Percentiles rank a stretch among this genome's conserved stretches.
These are phyloP conservation scores for Escovopsis sp. DNA, from an alignment of 2,329 filamentous ascomycete genomes.

Conservation along the genomic window DNA sequence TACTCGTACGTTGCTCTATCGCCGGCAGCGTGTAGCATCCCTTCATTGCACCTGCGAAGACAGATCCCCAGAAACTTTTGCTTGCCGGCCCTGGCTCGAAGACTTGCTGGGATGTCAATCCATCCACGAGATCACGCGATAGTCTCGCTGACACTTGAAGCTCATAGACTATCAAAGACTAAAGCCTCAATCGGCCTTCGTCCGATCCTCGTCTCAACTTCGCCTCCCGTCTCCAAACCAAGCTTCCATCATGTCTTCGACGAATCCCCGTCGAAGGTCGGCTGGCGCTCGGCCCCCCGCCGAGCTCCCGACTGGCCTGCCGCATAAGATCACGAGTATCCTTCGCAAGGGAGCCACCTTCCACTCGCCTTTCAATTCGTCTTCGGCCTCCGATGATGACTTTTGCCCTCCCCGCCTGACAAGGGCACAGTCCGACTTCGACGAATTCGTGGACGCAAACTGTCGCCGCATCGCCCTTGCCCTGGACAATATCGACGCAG, in stretches of 20 bases:
- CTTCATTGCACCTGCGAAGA: too few species aligned
- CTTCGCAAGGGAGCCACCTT: constrained; percentile 60
- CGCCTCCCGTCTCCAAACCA: constrained; percentile 13
- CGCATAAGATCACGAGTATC: constrained; percentile 23
- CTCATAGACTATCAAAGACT: too few species aligned
- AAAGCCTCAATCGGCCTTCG: too few species aligned
- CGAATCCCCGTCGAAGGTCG: constrained; percentile 32
- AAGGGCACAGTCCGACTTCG: constrained; percentile 53
- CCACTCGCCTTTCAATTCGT: constrained; percentile 34
- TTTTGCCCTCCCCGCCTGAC: constrained; percentile 40
- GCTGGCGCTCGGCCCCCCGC: constrained; percentile 24
- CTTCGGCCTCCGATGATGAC: constrained; percentile 22
- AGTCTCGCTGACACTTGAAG: too few species aligned
- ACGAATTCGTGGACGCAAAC: constrained; percentile 56
- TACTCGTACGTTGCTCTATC: too few species aligned
- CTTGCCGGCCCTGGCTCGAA: too few species aligned
- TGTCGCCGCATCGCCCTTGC: constrained; percentile 53
- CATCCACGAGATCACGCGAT: too few species aligned
- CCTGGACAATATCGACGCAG: constrained; percentile 49
- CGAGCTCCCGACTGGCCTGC: constrained; percentile 17
- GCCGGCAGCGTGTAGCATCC: too few species aligned
- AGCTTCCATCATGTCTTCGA: constrained; percentile 32
- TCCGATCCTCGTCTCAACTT: constrained; percentile 4
- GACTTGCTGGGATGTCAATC: too few species aligned
- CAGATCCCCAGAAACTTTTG: too few species aligned